Conservation (phyloP, 805 yeast species). For the Cyberlindnera veronae region DNA sequence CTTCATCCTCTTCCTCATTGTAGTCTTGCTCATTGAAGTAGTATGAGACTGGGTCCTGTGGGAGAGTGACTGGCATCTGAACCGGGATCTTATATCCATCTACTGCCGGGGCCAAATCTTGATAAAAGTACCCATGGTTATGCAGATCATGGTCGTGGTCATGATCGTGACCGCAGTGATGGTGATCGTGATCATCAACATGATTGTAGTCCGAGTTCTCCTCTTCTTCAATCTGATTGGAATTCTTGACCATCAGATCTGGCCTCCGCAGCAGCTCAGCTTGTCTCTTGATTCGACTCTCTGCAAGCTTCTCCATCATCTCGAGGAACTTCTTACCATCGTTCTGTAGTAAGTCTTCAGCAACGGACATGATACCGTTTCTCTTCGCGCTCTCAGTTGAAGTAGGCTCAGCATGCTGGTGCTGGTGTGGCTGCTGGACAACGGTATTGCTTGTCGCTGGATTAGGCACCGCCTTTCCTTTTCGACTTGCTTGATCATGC, state of each 20-base stretch:
- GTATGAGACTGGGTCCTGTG: slow-evolving; percentile 14
- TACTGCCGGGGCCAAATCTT: slow-evolving; percentile 11
- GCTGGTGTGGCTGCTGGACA: slow-evolving; percentile 7
- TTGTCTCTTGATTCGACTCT: slow-evolving; percentile 39
- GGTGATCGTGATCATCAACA: slow-evolving; percentile 25
- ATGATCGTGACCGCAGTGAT: slow-evolving; percentile 24
- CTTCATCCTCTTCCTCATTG: slow-evolving; percentile 18
- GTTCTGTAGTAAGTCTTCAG: slow-evolving; percentile 74
- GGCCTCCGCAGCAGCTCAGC: slow-evolving; percentile 15
- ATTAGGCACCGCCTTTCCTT: too few species aligned
- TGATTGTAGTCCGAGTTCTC: slow-evolving; percentile 27
- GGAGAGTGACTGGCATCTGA: slow-evolving; percentile 7
- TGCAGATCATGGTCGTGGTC: slow-evolving; percentile 33
- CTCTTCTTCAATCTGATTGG: slow-evolving; percentile 29
- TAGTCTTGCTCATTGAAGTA: slow-evolving; percentile 25
- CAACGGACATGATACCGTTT: slow-evolving; percentile 54
- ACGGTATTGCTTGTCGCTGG: neutral
- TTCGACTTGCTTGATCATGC: too few species aligned
- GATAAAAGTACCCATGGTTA: slow-evolving; percentile 6
- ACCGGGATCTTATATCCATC: slow-evolving; percentile 15
- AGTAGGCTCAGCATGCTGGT: neutral
- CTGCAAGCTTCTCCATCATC: slow-evolving; percentile 74
- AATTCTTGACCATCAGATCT: slow-evolving; percentile 17
- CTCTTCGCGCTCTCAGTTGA: slow-evolving; percentile 16
- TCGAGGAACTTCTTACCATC: slow-evolving; percentile 77